Evolutionary conservation across 2,329 filamentous ascomycete genomes (phyloP).

Genomic region (Aspergillus alliaceus): DNA sequence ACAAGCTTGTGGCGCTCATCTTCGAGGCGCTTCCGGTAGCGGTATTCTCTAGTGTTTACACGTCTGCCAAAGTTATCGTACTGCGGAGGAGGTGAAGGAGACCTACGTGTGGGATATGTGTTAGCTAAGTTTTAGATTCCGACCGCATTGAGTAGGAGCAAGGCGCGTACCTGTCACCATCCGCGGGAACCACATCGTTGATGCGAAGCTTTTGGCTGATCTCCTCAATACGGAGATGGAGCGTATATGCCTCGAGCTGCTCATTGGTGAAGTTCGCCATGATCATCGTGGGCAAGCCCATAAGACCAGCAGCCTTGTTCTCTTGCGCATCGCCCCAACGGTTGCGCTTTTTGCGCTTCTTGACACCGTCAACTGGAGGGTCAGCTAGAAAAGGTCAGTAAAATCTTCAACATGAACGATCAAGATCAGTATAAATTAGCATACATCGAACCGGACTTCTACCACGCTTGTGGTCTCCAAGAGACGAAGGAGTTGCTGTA

Average conservation of each 20-base stretch:
- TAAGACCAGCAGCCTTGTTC: slow-evolving; percentile 97
- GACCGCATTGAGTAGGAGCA: slow-evolving; percentile 9
- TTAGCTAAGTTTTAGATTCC: slow-evolving; percentile 6
- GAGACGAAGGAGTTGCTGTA: slow-evolving; percentile 46
- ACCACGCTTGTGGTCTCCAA: slow-evolving; percentile 71
- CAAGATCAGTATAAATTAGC: slow-evolving; percentile 29
- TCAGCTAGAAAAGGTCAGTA: slow-evolving; percentile 34
- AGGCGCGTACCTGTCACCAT: slow-evolving; percentile 81
- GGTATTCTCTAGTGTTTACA: slow-evolving; percentile 98
- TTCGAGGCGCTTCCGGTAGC: slow-evolving; percentile 96
- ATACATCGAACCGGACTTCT: slow-evolving; percentile 83
- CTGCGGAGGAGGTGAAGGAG: slow-evolving; percentile 90
- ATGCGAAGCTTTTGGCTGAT: slow-evolving; percentile 99
- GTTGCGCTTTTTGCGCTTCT: slow-evolving; percentile 96
- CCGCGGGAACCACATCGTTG: slow-evolving; percentile 96
- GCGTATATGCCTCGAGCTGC: slow-evolving; percentile 93
- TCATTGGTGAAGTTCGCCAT: slow-evolving; percentile 97
- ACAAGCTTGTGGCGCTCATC: slow-evolving; percentile 98
- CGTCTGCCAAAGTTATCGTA: slow-evolving; percentile 99
- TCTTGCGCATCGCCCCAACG: slow-evolving; percentile 96
- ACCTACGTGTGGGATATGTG: slow-evolving; percentile 57
- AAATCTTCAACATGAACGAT: slow-evolving; percentile 9
- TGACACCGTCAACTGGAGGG: slow-evolving; percentile 70
- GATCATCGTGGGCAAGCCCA: slow-evolving; percentile 96
- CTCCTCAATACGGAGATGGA: slow-evolving; percentile 96